Evolutionary conservation across 345 rosid genomes (phyloP), one percentile per base, ranked within the genome.

Genomic region (Triadica sebifera): DNA sequence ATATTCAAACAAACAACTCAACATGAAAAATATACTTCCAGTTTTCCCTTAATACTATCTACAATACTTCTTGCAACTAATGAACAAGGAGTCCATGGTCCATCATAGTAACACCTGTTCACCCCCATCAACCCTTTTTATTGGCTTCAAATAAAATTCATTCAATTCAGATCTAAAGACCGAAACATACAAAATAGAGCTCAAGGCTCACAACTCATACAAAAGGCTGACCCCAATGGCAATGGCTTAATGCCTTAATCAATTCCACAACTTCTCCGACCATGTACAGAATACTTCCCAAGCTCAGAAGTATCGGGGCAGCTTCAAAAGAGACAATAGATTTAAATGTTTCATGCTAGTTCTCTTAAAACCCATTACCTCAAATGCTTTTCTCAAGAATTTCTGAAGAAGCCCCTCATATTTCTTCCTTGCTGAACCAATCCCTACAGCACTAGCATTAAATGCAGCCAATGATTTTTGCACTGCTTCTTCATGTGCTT

Each of bases 401-500:
- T 93, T 95, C 46, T 89, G 96, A 60, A 95, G 91, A 77, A 84
- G 96, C 77, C 76, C 96, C 84, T 95, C 99, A 2, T 86, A 86
- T 82, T 89, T 95, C 84, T 90, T 95, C 76, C 93, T 84, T 57
- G 86, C 87, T 65, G 80, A 58, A 74, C 98, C 99, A 87, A 73
- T 80, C 65, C 98, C 99, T 34, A 95, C 96, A 78, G 98, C 99
- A 81, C 62, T 80, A 55, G 92, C 81, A 81, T 85, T 90, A 78
- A 83, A 93, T 59, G 75, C 85, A 24, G 88, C 90, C 74, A 90
- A 43, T 29, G 99, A 85, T 65, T 80, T 93, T 67, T 84, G 89
- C 68, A 88, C 88, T 60, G 98, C 98, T 79, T 81, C 93, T 82
- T 96, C 99, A 72, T 93, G 93, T 25, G 92, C 93, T 85, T 96